Conservation (phyloP, 192 early-diverging fungal genomes). For the Backusella liffmaniae region DNA sequence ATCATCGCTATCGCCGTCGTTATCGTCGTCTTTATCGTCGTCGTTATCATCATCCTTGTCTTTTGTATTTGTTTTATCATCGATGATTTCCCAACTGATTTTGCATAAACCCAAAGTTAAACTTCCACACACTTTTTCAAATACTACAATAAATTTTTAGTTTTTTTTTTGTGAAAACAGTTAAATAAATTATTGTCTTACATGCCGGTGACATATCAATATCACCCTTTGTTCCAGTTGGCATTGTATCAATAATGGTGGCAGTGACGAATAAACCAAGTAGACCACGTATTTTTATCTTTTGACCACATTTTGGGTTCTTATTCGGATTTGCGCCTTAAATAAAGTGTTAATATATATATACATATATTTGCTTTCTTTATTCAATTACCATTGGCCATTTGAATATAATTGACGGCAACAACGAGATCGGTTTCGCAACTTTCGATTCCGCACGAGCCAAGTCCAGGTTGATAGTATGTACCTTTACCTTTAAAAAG, state of each 20-base stretch:
- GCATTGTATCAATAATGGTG: neutral
- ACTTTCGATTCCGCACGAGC: slow-evolving; percentile 49
- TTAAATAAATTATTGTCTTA: neutral
- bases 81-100: neutral
- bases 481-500: slow-evolving; percentile 47
- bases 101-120: neutral
- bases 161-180: neutral
- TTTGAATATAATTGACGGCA: slow-evolving; percentile 24
- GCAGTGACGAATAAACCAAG: neutral
- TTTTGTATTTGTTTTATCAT: neutral
- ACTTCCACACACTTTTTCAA: neutral
- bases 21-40: neutral
- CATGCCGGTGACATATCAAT: slow-evolving; percentile 1
- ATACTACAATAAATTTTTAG: neutral
- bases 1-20: neutral
- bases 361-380: neutral
- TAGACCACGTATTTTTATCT: slow-evolving; percentile 5
- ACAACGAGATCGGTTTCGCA: slow-evolving; percentile 47
- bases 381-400: neutral
- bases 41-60: neutral
- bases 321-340: neutral
- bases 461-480: slow-evolving; percentile 48
- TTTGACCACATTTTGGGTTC: slow-evolving; percentile 4
- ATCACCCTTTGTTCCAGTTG: neutral
- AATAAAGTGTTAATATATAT: neutral